These are phyloP conservation scores for Austroboletus niveus DNA, from an alignment of 1,284 basidiomycete species.

Conservation along the genomic window DNA sequence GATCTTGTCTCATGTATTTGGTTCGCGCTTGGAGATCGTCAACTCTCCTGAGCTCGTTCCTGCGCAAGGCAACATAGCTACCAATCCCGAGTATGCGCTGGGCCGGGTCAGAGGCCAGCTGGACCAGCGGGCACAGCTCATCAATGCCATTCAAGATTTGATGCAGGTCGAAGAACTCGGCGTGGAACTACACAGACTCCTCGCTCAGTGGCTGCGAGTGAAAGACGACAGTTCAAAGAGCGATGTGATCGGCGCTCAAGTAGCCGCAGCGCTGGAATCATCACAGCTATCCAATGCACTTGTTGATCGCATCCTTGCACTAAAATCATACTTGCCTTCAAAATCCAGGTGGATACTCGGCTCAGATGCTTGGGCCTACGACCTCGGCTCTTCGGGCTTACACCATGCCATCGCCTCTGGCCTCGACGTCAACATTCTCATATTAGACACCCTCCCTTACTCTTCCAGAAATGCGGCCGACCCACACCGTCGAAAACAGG, in stretches of 20 bases:
- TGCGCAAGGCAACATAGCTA: constrained; percentile 70
- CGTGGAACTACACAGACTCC: constrained; percentile 64
- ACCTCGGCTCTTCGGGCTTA: constrained; percentile 93
- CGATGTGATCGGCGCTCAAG: constrained; percentile 56
- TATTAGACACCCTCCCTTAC: constrained; percentile 93
- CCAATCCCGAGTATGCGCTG: constrained; percentile 91
- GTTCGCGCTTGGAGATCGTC: constrained; percentile 79
- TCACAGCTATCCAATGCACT: constrained; percentile 41
- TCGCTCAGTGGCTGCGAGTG: constrained; percentile 76
- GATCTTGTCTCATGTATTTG: constrained; percentile 83
- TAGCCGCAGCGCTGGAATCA: constrained; percentile 55
- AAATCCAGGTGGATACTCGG: constrained; percentile 94
- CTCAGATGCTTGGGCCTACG: constrained; percentile 97
- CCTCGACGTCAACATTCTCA: constrained; percentile 92
- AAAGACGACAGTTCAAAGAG: constrained; percentile 63
- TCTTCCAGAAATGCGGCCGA: constrained; percentile 70
- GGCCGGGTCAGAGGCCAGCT: constrained; percentile 86
- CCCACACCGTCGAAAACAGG: constrained; percentile 81
- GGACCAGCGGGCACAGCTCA: constrained; percentile 65
- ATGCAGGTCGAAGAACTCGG: constrained; percentile 50
- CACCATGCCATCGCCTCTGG: constrained; percentile 93
- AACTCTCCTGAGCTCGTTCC: constrained; percentile 79
- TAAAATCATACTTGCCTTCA: constrained; percentile 61
- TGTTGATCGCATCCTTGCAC: constrained; percentile 56
- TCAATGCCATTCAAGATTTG: constrained; percentile 60